Conservation (phyloP, 2,329 filamentous ascomycete genomes). For the Apiospora phragmitis region DNA sequence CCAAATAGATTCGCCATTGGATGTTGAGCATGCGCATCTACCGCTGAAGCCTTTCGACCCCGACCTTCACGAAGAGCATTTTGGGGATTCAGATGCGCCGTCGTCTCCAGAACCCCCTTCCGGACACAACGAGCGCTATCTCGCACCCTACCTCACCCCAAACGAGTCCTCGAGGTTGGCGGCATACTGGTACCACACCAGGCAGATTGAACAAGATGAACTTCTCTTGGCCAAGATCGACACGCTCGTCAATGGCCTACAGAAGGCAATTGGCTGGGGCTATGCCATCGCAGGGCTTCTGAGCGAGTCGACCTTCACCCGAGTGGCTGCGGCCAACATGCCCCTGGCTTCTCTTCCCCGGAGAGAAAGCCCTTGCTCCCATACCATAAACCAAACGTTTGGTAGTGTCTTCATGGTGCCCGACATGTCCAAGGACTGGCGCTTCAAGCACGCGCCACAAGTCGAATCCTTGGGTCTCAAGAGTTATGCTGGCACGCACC, state of each 20-base stretch:
- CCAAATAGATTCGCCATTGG: constrained; percentile 3
- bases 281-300: constrained; percentile 14
- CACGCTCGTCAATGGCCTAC: constrained; percentile 9
- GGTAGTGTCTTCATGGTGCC: constrained; percentile 12
- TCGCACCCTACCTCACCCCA: constrained; percentile 6
- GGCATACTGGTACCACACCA: constrained; percentile 14
- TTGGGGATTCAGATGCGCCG: neutral
- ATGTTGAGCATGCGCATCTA: neutral
- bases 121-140: neutral
- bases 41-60: constrained; percentile 7
- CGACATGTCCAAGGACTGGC: constrained; percentile 14
- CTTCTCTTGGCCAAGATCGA: constrained; percentile 12
- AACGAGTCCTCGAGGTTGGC: constrained; percentile 13
- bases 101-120: neutral
- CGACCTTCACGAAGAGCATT: neutral
- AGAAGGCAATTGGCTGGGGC: constrained; percentile 15
- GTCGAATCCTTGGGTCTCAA: constrained; percentile 11
- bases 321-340: constrained; percentile 12
- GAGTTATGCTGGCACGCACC: constrained; percentile 13
- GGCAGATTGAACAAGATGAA: constrained; percentile 12
- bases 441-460: constrained; percentile 13
- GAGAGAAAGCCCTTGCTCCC: constrained; percentile 12
- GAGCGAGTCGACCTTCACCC: constrained; percentile 10
- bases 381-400: constrained; percentile 13
- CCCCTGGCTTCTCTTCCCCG: constrained; percentile 12